Percentiles rank a stretch among this genome's conserved stretches.
Evolutionary conservation across 768 basidiomycete species (phyloP).

Genomic region (Kwoniella dendrophila): DNA sequence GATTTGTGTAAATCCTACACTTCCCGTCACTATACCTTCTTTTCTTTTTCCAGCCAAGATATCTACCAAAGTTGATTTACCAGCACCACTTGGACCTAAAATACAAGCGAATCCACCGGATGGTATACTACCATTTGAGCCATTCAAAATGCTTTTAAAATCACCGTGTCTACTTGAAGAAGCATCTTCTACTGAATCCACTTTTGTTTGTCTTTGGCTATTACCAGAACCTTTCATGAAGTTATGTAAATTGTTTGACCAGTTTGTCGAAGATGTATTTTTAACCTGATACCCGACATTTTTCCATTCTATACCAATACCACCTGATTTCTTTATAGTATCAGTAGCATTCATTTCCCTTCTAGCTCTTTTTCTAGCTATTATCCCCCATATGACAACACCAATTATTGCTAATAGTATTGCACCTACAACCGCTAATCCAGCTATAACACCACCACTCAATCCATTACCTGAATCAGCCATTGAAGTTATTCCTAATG

Average conservation of each 20-base stretch:
- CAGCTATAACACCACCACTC: slow-evolving; percentile 83
- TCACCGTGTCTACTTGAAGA: slow-evolving; percentile 34
- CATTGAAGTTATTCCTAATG: slow-evolving; percentile 50
- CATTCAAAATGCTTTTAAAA: slow-evolving; percentile 71
- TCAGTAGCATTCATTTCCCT: slow-evolving; percentile 55
- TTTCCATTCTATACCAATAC: slow-evolving; percentile 69
- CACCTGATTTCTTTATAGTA: slow-evolving; percentile 57
- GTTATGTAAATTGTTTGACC: not conserved
- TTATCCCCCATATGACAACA: slow-evolving; percentile 67
- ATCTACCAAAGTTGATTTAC: slow-evolving; percentile 89
- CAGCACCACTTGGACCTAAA: slow-evolving; percentile 87
- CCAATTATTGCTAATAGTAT: slow-evolving; percentile 65
- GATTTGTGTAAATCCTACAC: slow-evolving; percentile 62
- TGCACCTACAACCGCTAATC: slow-evolving; percentile 78
- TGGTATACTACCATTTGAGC: slow-evolving; percentile 68
- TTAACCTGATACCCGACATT: slow-evolving; percentile 69
- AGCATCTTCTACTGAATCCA: slow-evolving; percentile 1
- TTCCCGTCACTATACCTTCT: slow-evolving; percentile 68
- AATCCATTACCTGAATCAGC: slow-evolving; percentile 60
- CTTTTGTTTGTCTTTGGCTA: not conserved
- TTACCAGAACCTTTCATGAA: slow-evolving; percentile 39
- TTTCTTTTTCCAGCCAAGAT: slow-evolving; percentile 83
- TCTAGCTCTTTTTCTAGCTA: slow-evolving; percentile 67
- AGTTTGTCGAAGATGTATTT: not conserved
- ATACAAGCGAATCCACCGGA: slow-evolving; percentile 89